phyloP scores from a whole-genome alignment of 2,329 filamentous ascomycete species.

The Fusarium phyllophilum region DNA sequence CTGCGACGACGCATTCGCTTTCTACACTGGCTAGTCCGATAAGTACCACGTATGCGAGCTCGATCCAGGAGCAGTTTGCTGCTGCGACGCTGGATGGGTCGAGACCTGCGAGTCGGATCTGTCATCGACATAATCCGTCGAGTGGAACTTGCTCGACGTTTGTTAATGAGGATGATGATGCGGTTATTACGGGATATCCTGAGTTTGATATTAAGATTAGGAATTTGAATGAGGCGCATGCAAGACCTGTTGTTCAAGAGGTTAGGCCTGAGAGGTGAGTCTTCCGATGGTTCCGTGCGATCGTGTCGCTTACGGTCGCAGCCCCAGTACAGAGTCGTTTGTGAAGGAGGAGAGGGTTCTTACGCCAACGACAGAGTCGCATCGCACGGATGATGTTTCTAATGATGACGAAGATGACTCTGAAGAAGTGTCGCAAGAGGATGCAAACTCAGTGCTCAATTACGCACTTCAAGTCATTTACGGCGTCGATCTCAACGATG shows the following conservation, averaged over 20 bases:
- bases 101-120: slow-evolving; percentile 43
- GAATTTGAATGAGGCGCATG: slow-evolving; percentile 21
- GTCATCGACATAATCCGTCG: slow-evolving; percentile 48
- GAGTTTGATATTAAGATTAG: slow-evolving; percentile 43
- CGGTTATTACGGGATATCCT: slow-evolving; percentile 41
- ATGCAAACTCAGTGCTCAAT: slow-evolving; percentile 49
- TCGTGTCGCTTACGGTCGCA: slow-evolving; percentile 14
- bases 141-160: slow-evolving; percentile 53
- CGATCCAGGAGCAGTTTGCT: slow-evolving; percentile 48
- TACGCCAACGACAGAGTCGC: slow-evolving; percentile 35
- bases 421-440: slow-evolving; percentile 47
- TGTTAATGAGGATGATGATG: slow-evolving; percentile 50
- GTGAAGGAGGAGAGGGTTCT: slow-evolving; percentile 34
- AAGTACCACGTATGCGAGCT: slow-evolving; percentile 50
- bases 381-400: not conserved
- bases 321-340: slow-evolving; percentile 29
- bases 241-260: slow-evolving; percentile 7
- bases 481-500: slow-evolving; percentile 51
- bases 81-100: slow-evolving; percentile 39
- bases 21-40: slow-evolving; percentile 51
- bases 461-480: slow-evolving; percentile 53
- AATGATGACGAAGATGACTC: slow-evolving; percentile 31
- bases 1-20: slow-evolving; percentile 51
- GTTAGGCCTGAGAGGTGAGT: slow-evolving; percentile 26
- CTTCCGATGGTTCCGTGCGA: too few species aligned